Base-by-base conservation (phyloP, 140 eudicot species). In the Ambrosia hybrid region DNA sequence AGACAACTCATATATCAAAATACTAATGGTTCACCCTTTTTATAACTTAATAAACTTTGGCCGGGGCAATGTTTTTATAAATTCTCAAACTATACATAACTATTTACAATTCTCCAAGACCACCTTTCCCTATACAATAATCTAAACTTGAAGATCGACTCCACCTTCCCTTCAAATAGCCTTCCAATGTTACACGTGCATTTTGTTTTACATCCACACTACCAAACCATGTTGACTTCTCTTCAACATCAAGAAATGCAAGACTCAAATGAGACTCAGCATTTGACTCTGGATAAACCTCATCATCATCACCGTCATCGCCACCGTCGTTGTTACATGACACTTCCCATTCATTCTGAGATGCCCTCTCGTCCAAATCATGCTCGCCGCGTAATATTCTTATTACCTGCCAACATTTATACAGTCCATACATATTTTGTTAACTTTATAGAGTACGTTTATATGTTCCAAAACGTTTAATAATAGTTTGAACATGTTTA, bases 251-350 rank as follows among this genome's bases (percentile, higher is more conserved):
- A 51, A 86, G 88, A 30, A 91, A 82, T 11, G 95, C 97, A 14
- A 94, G 81, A 76, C 87, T 85, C 74, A 94, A 64, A 70, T 91
- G 97, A 17, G 96, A 86, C 78, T 85, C 92, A 49, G 87, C 85
- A 59, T 85, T 79, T 15, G 95, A 87, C 65, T 83, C 89, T 11
- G 91, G 95, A 80, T 94, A 91, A 39, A 94, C 96, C 70, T 94
- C 99, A 74, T 94, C 99, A 49, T 79, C 58, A 13, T 78, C 75
- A 33, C 79, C 87, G 4, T 72, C 69, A 74, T 91, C 95, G 53
- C 84, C 93, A 33, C 81, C 88, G 4, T 75, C 69, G 16, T 76
- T 75, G 46, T 74, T 72, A 3, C 57, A 37, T 16, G n/a, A 16
- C 65, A 33, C 51, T 61, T 72, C 67, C 55, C 74, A 75, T 30